Percentiles rank a stretch among this genome's conserved stretches.
These are phyloP conservation scores for Allium cepa DNA, from an alignment of 106 monocot genomes.

Conservation along the genomic window DNA sequence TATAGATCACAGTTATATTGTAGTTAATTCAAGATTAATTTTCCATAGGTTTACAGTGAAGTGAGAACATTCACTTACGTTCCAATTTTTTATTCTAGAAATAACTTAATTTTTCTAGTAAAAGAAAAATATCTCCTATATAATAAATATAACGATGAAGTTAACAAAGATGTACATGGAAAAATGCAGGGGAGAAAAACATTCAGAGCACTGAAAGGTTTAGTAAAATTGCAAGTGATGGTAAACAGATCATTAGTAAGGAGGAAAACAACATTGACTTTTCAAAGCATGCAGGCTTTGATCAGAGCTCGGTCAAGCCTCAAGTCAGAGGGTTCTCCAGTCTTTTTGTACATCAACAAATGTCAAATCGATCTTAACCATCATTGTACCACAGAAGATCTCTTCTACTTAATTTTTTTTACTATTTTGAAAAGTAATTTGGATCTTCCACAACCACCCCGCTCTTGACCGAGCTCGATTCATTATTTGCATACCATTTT, in stretches of 20 bases:
- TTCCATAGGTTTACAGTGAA: too few relatives aligned
- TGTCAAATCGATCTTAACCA: too few relatives aligned
- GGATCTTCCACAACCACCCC: too few relatives aligned
- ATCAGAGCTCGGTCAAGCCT: constrained; percentile 36
- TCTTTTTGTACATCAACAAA: constrained; percentile 16
- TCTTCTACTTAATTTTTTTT: too few relatives aligned
- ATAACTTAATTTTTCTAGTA: not conserved
- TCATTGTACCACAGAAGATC: constrained; percentile 22
- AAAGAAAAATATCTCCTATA: not conserved
- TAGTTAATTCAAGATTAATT: too few relatives aligned
- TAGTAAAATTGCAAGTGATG: constrained; percentile 85
- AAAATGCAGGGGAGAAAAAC: constrained; percentile 69
- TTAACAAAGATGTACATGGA: not conserved
- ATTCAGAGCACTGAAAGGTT: constrained; percentile 60
- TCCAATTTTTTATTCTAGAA: too few relatives aligned
- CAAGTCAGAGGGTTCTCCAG: too few relatives aligned
- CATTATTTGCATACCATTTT: too few relatives aligned
- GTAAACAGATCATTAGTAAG: constrained; percentile 79
- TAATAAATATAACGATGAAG: not conserved
- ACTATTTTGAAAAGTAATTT: too few relatives aligned
- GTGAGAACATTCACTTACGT: too few relatives aligned
- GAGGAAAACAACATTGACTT: constrained; percentile 39
- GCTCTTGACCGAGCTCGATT: too few relatives aligned
- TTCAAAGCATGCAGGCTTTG: constrained; percentile 66
- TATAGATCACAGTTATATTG: not conserved